Base-by-base conservation (phyloP, 2,329 filamentous ascomycete species). In the Apiospora saccharicola region DNA sequence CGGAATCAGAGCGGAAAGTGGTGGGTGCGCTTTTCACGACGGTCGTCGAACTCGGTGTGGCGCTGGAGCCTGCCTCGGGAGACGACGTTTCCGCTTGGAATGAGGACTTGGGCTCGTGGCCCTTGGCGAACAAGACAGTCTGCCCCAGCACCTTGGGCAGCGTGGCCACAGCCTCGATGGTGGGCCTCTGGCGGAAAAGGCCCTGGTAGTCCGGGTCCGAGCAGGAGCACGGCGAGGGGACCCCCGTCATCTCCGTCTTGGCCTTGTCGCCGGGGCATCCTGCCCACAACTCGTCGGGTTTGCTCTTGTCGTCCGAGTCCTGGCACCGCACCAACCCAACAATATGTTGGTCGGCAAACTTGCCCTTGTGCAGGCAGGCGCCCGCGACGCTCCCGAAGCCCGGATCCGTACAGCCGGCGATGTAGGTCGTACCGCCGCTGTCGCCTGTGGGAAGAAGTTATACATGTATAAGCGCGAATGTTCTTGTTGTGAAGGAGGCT, bases 361-460 rank as follows among this genome's bases (percentile, higher is more conserved):
- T 12, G 12, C 73, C 71, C 69, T 77, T 78, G 30, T 51, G 22
- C 3, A 73, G 75, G 49, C 77, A 78, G 10, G 68, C 69, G 4
- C 69, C 47, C 1, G 73, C 64, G 13, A 24, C 30, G 44, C 67
- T 69, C 10, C 44, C 67, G 61, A 72, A 78, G 24, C 26, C 14
- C 3, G 72, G 49, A 53, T 77, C 76, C 24, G 77, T 78, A 26
- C 77, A 78, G 41, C 77, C 77, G 4, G 73, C 73, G 68, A 77
- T 46, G 61, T 78, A 78, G 24, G 73, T 75, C 24, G 72, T 67
- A 6, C 67, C 69, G 26, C 49, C 74, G 75, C 49, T 64, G 14
- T 30, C 16, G 12, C 13, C 51, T 53, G 19, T 44, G 7, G 30
- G 12, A 61, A 34, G 41, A 34, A n/a, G 57, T 37, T 53, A 71